Percentiles rank a stretch among this genome's conserved stretches.
These are phyloP conservation scores for Stereocaulon alpinum DNA, from an alignment of 495 filamentous ascomycete genomes.

Conservation along the genomic window DNA sequence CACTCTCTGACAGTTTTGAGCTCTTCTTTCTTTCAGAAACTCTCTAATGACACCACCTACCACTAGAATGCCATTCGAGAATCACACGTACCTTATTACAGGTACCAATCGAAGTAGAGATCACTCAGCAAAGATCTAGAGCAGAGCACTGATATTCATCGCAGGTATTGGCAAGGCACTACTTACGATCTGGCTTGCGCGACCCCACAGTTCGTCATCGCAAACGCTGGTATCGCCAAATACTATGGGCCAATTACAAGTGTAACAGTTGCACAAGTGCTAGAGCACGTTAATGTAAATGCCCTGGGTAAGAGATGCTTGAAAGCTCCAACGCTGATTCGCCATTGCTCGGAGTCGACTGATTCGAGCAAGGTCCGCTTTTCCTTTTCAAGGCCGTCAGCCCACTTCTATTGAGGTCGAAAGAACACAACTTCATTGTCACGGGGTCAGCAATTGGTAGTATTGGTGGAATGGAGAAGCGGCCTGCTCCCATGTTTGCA, in stretches of 20 bases:
- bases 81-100: not conserved
- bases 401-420: conserved; percentile 27
- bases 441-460: conserved; percentile 20
- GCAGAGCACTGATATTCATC: not conserved
- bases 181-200: conserved; percentile 27
- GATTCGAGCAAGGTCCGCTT: conserved; percentile 18
- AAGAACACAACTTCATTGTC: conserved; percentile 29
- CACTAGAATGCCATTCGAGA: not conserved
- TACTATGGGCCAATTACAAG: conserved; percentile 13
- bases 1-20: too few species aligned
- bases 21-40: too few species aligned
- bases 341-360: too few species aligned
- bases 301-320: conserved; percentile 9
- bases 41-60: too few species aligned
- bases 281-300: conserved; percentile 33
- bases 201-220: conserved; percentile 37
- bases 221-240: conserved; percentile 36
- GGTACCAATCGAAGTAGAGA: not conserved
- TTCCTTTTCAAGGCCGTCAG: conserved; percentile 32
- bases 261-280: conserved; percentile 24
- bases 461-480: conserved; percentile 15
- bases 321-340: too few species aligned
- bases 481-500: conserved; percentile 26
- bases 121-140: not conserved
- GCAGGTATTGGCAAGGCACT: conserved; percentile 39